phyloP scores from a whole-genome alignment of 2,329 filamentous ascomycete species.

The Fusarium mundagurra region DNA sequence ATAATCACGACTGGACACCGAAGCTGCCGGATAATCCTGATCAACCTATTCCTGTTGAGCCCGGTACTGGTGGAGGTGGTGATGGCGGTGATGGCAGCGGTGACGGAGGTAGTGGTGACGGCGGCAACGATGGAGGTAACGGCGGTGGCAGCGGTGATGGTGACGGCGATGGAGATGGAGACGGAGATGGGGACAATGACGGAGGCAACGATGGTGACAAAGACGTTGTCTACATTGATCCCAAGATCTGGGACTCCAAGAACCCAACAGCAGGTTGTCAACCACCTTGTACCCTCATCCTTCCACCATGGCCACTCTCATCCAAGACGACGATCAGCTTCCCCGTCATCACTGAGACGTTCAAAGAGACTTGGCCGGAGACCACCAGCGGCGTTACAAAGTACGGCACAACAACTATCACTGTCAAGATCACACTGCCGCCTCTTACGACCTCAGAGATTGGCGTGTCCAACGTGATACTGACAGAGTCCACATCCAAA shows the following conservation, averaged over 20 bases:
- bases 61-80: background rate
- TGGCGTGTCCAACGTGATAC: constrained; percentile 14
- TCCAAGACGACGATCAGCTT: constrained; percentile 19
- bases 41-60: background rate
- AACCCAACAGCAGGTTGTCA: constrained; percentile 5
- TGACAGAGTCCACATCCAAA: constrained; percentile 6
- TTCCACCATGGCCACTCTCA: constrained; percentile 15
- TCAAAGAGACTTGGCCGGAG: constrained; percentile 17
- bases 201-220: background rate
- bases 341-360: constrained; percentile 9
- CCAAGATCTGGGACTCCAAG: constrained; percentile 1
- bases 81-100: background rate
- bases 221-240: constrained; percentile 12
- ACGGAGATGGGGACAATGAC: background rate
- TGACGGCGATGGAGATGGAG: background rate
- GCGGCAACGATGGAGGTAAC: too few species aligned
- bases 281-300: constrained; percentile 13
- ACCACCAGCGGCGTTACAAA: constrained; percentile 13
- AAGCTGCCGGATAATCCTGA: background rate
- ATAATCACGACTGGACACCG: background rate
- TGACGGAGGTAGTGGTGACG: background rate
- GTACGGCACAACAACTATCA: constrained; percentile 23
- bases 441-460: constrained; percentile 14
- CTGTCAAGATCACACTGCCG: constrained; percentile 11
- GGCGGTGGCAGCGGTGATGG: background rate